Conservation (phyloP, 495 filamentous ascomycete species). For the Podospora fimiseda region DNA sequence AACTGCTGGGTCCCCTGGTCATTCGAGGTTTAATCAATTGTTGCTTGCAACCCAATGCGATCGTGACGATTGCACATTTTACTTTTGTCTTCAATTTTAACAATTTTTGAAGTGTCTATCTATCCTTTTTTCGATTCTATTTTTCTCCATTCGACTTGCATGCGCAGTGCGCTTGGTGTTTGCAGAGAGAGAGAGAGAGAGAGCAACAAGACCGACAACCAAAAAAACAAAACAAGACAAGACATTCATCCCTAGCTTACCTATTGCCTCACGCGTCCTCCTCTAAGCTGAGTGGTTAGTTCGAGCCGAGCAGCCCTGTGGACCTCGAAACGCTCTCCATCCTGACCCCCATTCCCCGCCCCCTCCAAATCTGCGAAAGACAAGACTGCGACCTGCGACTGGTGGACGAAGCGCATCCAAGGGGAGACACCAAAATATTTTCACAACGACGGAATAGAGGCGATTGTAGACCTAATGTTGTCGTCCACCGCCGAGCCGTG, state of each 20-base stretch:
- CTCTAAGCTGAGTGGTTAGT: no score
- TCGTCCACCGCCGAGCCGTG: slow-evolving; percentile 6
- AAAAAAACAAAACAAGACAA: not conserved
- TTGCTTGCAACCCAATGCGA: slow-evolving; percentile 13
- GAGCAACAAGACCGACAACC: no score
- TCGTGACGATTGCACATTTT: not conserved
- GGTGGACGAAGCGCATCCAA: no score
- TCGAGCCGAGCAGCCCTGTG: not conserved
- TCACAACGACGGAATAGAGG: slow-evolving; percentile 4
- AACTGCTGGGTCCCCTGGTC: slow-evolving; percentile 15
- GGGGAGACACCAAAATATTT: slow-evolving; percentile 2
- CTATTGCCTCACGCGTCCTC: not conserved
- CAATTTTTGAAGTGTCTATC: not conserved
- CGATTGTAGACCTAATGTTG: slow-evolving; percentile 16
- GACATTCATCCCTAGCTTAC: not conserved
- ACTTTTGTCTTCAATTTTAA: not conserved
- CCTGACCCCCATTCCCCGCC: not conserved
- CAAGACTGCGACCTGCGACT: slow-evolving; percentile 2
- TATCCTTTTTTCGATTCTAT: not conserved
- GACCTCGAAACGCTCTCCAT: not conserved
- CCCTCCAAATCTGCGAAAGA: not conserved
- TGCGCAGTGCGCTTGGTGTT: slow-evolving; percentile 18
- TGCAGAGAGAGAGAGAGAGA: slow-evolving; percentile 3
- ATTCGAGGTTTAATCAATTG: slow-evolving; percentile 1
- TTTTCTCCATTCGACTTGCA: not conserved